Conservation (phyloP, 352 stramenopile species). For the Globisporangium alternatum region DNA sequence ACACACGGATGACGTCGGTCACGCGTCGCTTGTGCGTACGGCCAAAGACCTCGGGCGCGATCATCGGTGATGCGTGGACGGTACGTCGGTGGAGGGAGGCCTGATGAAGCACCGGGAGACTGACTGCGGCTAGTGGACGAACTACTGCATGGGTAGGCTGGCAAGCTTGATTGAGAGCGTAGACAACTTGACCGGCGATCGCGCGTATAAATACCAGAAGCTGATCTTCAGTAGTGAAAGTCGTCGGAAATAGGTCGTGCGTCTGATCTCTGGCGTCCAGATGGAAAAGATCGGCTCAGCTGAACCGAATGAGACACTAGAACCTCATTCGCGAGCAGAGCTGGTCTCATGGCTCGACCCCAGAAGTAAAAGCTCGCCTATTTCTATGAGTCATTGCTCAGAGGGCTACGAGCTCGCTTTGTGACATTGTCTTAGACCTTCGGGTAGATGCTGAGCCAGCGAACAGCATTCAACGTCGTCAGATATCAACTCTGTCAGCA, state of each 20-base stretch:
- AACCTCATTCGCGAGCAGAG: not conserved
- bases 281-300: not conserved
- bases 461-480: not conserved
- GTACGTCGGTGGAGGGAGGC: not conserved
- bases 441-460: slow-evolving; percentile 1
- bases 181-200: not conserved
- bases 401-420: not conserved
- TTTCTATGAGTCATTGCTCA: not conserved
- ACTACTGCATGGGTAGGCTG: not conserved
- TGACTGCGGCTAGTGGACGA: not conserved
- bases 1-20: slow-evolving; percentile 59
- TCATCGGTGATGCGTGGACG: slow-evolving; percentile 30
- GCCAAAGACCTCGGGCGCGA: slow-evolving; percentile 47
- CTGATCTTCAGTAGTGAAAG: not conserved
- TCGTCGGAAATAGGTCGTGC: not conserved
- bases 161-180: not conserved
- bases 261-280: not conserved
- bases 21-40: slow-evolving; percentile 42
- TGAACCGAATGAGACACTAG: not conserved
- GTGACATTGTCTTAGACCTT: not conserved
- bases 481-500: not conserved
- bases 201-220: not conserved
- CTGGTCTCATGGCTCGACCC: not conserved
- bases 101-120: not conserved
- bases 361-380: not conserved